Evolutionary conservation across 108 stramenopile genomes (phyloP).

Genomic region (Fistulifera pelliculosa): DNA sequence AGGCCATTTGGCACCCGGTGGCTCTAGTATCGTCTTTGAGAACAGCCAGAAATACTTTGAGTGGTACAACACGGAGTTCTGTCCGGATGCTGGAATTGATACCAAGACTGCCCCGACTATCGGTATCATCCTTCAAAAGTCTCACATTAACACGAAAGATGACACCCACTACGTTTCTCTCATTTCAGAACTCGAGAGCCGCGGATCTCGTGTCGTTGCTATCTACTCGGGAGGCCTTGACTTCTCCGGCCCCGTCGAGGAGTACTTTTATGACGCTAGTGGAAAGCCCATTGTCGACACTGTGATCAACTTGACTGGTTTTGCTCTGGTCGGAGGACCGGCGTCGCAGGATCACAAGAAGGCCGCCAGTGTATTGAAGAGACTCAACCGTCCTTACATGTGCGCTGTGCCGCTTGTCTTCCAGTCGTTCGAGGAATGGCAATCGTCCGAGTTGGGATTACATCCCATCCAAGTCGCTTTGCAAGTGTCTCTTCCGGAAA

Average conservation of each 20-base stretch:
- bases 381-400: conserved; percentile 89
- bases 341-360: conserved; percentile 95
- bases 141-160: conserved; percentile 97
- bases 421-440: conserved; percentile 98
- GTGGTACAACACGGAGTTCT: conserved; percentile 93
- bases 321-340: conserved; percentile 93
- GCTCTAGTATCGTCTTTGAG: conserved; percentile 91
- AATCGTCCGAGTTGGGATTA: conserved; percentile 90
- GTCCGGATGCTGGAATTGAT: conserved; percentile 90
- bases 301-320: conserved; percentile 93
- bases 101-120: conserved; percentile 78
- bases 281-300: conserved; percentile 87
- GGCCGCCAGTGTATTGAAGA: conserved; percentile 83
- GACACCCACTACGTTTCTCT: conserved; percentile 94
- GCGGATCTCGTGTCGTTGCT: conserved; percentile 84
- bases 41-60: conserved; percentile 72
- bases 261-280: conserved; percentile 79
- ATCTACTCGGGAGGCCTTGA: conserved; percentile 95
- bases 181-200: conserved; percentile 90
- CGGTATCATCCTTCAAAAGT: conserved; percentile 94
- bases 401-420: conserved; percentile 95
- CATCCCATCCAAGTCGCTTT: conserved; percentile 96
- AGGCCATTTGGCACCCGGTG: conserved; percentile 96
- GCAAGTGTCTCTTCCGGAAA: conserved; percentile 94
- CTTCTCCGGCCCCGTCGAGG: conserved; percentile 93